Conservation (phyloP, 2,329 filamentous ascomycete genomes). For the Stagonosporopsis cucurbitacearum region DNA sequence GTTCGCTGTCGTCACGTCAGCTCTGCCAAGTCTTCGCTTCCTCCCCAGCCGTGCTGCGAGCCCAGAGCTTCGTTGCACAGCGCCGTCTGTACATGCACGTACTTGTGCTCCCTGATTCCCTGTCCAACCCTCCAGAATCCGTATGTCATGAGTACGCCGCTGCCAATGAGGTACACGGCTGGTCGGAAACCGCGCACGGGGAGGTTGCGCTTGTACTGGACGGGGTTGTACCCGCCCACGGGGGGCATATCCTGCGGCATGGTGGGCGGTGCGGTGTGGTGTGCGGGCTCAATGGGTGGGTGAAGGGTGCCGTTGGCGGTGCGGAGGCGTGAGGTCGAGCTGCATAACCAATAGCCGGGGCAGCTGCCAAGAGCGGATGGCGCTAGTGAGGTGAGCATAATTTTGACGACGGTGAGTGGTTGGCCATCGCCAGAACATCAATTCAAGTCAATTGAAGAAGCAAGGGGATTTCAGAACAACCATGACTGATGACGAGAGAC, state of each 20-base stretch:
- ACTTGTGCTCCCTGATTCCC: constrained; percentile 92
- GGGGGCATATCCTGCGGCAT: constrained; percentile 99
- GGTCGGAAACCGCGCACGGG: constrained; percentile 91
- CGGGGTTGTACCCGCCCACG: constrained; percentile 88
- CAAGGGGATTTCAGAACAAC: constrained; percentile 14
- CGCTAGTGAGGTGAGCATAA: constrained; percentile 36
- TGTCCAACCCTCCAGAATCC: constrained; percentile 87
- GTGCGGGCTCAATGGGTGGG: constrained; percentile 38
- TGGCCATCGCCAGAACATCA: constrained; percentile 9
- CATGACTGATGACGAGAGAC: constrained; percentile 65
- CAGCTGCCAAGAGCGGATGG: constrained; percentile 26
- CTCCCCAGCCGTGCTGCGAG: neutral
- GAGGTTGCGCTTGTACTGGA: constrained; percentile 98
- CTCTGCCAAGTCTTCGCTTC: neutral
- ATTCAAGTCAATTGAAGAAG: constrained; percentile 5
- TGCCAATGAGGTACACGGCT: constrained; percentile 75
- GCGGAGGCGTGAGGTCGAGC: constrained; percentile 38
- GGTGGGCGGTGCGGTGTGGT: constrained; percentile 48
- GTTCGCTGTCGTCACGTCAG: constrained; percentile 68
- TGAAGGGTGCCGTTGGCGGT: constrained; percentile 30
- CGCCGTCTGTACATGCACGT: constrained; percentile 47
- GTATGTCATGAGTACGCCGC: constrained; percentile 81
- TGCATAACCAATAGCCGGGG: constrained; percentile 20
- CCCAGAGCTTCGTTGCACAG: neutral
- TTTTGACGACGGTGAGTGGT: constrained; percentile 38